Conservation (phyloP, 2,329 filamentous ascomycete species). For the Chrysoporthe deuterocubensis region DNA sequence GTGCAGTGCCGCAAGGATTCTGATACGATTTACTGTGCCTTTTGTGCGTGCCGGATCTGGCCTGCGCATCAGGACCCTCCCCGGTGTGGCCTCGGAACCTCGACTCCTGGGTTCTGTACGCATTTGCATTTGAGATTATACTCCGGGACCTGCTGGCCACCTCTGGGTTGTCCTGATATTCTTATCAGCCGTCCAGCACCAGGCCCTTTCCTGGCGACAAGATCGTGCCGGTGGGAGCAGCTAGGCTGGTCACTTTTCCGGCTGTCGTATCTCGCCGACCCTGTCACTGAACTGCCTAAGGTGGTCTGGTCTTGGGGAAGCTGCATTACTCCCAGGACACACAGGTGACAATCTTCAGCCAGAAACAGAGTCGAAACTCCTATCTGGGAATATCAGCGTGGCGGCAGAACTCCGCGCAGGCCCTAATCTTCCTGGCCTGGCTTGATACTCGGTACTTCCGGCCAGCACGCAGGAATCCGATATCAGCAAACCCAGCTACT, state of each 20-base stretch:
- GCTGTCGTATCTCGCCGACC: slow-evolving; percentile 27
- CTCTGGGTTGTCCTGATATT: not conserved
- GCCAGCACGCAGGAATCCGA: slow-evolving; percentile 12
- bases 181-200: slow-evolving; percentile 20
- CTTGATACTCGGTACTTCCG: slow-evolving; percentile 18
- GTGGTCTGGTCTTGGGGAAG: slow-evolving; percentile 20
- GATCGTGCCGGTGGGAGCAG: slow-evolving; percentile 6
- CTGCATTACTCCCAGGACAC: slow-evolving; percentile 15
- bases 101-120: too few relatives aligned
- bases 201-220: not conserved
- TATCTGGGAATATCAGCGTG: slow-evolving; percentile 26
- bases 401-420: slow-evolving; percentile 10
- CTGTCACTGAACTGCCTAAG: slow-evolving; percentile 27
- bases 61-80: not conserved
- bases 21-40: slow-evolving; percentile 1
- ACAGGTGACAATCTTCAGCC: slow-evolving; percentile 16
- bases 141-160: too few relatives aligned
- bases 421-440: not conserved
- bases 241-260: slow-evolving; percentile 12
- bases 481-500: not conserved
- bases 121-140: not conserved
- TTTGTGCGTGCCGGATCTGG: not conserved
- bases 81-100: not conserved
- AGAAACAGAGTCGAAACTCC: slow-evolving; percentile 14
- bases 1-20: not conserved